Evolutionary conservation across 495 filamentous ascomycete species (phyloP), one percentile per base, ranked within the genome.

Genomic region (Xylaria flabelliformis): DNA sequence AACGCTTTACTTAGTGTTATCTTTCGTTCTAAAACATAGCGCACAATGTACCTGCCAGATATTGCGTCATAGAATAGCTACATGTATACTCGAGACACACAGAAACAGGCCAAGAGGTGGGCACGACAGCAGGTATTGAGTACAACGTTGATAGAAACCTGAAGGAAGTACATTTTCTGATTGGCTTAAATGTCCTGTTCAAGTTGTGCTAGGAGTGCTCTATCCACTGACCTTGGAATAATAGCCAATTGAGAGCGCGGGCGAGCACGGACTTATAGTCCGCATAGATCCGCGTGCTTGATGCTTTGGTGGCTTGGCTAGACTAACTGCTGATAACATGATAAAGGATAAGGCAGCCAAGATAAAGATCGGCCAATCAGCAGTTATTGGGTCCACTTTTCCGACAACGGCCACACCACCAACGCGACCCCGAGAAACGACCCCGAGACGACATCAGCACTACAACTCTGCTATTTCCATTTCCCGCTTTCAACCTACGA

Each of bases 401-500:
- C 51, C 42, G 10, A n/a, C 56, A 19, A 58, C 26, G 41, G 58
- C 59, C 61, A 64, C 63, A 58, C 69, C 48, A 51, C 69, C 42
- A 48, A 55, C 59, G 53, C 66, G 66, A 58, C 46, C 39, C 53
- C 46, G 55, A 42, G 41, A 48, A 34, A 36, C 66, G 66, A 58
- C 46, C 36, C 55, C 46, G 55, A 44, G 41, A 50, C 56, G 32
- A 63, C 68, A 53, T 46, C 71, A 73, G 41, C 68, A 64, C 55
- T 68, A 48, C 53, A 73, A 55, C 71, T 70, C 46, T 62, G 13
- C 44, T 55, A 71, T 74, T 53, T 72, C n/a, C 71, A 64, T 64
- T 61, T 74, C 67, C 61, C 70, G 70, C 62, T 59, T 76, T 65
- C 67, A 76, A 66, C 58, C 61, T 70, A 24, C 69, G 41, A 71